Base-by-base conservation (phyloP, 2,329 filamentous ascomycete species). In the Ustulina deusta region DNA sequence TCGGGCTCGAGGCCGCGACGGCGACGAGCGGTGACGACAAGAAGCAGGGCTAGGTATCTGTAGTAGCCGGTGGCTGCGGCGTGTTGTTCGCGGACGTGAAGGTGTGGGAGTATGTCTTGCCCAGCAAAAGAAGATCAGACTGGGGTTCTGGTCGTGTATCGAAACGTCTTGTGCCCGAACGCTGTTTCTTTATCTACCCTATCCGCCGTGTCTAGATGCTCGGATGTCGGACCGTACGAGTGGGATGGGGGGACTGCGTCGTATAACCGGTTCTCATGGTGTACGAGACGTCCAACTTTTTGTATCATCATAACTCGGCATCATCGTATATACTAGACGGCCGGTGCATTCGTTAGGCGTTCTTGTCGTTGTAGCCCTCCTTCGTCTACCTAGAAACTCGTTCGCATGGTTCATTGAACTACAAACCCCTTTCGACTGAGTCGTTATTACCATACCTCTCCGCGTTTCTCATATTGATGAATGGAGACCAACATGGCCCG, bases 31-130 rank as follows among this genome's bases (percentile, higher is more conserved):
- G 68, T 67, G 22, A 74, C 72, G 69, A 72, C 61, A 74, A 78
- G 54, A 85, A 84, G 80, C 86, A 84, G 79, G 80, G 83, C 25
- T 84, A n/a, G 84, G 81, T 42, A n/a, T 9, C 75, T 78, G 63
- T 86, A 82, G 81, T 80, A 75, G 68, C 48, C 25, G 49, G 42
- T 17, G n/a, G 9, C 32, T 36, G 6, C 15, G 13, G 2, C 13
- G 13, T 13, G 10, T 48, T 9, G 9, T 27, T 15, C 9, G 11
- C 11, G 7, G 4, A 48, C 11, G 17, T 48, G 57, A 20, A 49
- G 3, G 20, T 38, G 29, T 20, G 25, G 29, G 32, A 36, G 51
- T 25, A 34, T 20, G 11, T 40, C 15, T n/a, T 32, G 11, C 27
- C 27, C 20, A 25, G 6, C 3, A 36, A 17, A 27, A 36, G 17